Base-by-base conservation (phyloP, 2,329 filamentous ascomycete genomes). In the Ceratocystis huliohia region DNA sequence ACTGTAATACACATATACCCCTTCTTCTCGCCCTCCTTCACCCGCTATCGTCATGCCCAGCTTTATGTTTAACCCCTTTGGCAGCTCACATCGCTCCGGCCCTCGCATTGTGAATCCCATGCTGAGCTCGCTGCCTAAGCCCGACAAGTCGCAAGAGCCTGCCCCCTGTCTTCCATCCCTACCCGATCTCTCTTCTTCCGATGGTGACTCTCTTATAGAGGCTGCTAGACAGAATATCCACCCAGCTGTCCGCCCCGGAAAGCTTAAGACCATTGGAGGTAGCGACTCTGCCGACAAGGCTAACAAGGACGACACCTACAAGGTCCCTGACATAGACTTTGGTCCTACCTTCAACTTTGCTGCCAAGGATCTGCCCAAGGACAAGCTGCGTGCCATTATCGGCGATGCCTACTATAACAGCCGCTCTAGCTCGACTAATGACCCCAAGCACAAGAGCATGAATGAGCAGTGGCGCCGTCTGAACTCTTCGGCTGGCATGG, bases 271-370 rank as follows among this genome's bases (percentile, higher is more conserved):
- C 1, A 86, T 92, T 10, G 91, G 90, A 3, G 78, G 79, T n/a
- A 71, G 72, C 2, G 71, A 71, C 6, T 8, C 37, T 10, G 33
- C 64, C 53, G 66, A 67, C 69, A 50, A 68, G 66, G 20, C 59
- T 33, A 20, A 61, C 28, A 22, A 25, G 53, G 68, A 68, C 63
- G 63, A 73, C 0, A 73, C 78, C 15, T 79, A 82, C 28, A 80
- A 84, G 66, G 85, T 96, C 68, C 89, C 90, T 0, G 77, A 81
- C 3, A 83, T 96, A 69, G 87, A 96, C 74, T 96, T 96, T 75
- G 93, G 93, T 0, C 90, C 87, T 5, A 96, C 92, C 0, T 77
- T 89, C 71, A 87, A 88, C 68, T 87, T 91, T 65, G 66, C 63
- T 67, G 76, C 73, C 37, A 63, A 65, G 44, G 65, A 69, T 37